Evolutionary conservation across 78 protist genomes (phyloP).

Genomic region (Creolimax fragrantissima): DNA sequence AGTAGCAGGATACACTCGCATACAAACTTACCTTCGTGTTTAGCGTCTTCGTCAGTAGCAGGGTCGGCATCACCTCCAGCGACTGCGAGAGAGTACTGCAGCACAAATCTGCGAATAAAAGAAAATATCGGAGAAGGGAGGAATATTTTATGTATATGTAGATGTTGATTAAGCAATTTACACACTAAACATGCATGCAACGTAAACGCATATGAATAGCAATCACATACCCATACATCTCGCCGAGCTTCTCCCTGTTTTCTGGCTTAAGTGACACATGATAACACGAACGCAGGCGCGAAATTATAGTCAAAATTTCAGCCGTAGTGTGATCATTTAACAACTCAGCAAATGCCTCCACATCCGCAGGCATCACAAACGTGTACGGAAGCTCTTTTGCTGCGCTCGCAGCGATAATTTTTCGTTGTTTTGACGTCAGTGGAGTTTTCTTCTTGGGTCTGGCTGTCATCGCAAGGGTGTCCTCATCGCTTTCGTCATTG

Average conservation of each 20-base stretch:
- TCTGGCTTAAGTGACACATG: background rate
- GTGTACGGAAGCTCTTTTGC: slow-evolving; percentile 8
- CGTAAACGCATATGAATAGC: no score
- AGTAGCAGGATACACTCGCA: no score
- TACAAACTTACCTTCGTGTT: no score
- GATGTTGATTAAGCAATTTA: no score
- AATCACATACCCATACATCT: background rate
- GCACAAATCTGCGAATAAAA: no score
- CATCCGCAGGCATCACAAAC: background rate
- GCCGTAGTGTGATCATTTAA: background rate
- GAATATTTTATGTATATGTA: no score
- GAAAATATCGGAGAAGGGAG: no score
- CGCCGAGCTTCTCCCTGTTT: slow-evolving; percentile 1
- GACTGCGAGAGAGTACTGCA: background rate
- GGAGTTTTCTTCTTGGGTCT: background rate
- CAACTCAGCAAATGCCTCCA: background rate
- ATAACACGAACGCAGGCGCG: background rate
- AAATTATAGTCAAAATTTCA: background rate
- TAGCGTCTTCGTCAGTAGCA: background rate
- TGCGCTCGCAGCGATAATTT: background rate
- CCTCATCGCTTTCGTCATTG: background rate
- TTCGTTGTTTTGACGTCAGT: background rate
- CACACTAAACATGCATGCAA: no score
- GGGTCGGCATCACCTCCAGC: background rate
- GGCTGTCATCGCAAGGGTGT: background rate